Evolutionary conservation across 345 rosid genomes (phyloP), one percentile per base, ranked within the genome.

Genomic region (Euphorbia peplus): DNA sequence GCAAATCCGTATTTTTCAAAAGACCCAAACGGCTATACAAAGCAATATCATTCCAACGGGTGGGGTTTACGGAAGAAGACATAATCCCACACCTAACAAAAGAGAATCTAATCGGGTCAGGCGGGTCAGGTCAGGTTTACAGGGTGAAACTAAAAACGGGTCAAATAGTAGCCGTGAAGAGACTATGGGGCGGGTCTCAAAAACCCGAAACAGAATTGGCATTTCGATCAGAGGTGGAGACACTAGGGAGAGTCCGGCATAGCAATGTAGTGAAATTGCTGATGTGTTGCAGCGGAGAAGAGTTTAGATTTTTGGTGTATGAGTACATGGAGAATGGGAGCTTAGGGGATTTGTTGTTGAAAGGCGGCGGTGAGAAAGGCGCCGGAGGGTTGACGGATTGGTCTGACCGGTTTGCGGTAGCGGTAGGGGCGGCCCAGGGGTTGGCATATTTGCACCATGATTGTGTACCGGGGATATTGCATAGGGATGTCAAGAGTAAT

Each of bases 311-410:
- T 28, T 30, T 91, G 52, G 93, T 85, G 50, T 89, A 84, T 22
- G 95, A 91, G 73, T 82, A 76, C 67, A 88, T 91, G 88, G 91
- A 77, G 78, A 91, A 86, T 10, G 95, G 92, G 8, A 91, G 95
- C 71, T 77, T 91, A 50, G 88, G 91, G 13, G 91, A 91, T 64
- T 78, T 75, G 69, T 76, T 91, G 75, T 90, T 44, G 4, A 44
- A 44, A 1, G 47, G 89, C 39, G 76, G 78, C 0, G 82, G 70
- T 57, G 76, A 78, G 59, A 41, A 50, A 52, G 74, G 75, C 3
- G 71, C 71, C 52, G 74, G 75, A 6, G 71, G 74, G 16, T 55
- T 71, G 22, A 63, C 73, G 2, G 85, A 84, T 7, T 91, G 97
- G 95, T 60, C 61, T 12, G 74, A 65, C 18, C 70, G 95, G 67